Conservation (phyloP, 768 basidiomycete species). For the Xanthoconium stramineum region DNA sequence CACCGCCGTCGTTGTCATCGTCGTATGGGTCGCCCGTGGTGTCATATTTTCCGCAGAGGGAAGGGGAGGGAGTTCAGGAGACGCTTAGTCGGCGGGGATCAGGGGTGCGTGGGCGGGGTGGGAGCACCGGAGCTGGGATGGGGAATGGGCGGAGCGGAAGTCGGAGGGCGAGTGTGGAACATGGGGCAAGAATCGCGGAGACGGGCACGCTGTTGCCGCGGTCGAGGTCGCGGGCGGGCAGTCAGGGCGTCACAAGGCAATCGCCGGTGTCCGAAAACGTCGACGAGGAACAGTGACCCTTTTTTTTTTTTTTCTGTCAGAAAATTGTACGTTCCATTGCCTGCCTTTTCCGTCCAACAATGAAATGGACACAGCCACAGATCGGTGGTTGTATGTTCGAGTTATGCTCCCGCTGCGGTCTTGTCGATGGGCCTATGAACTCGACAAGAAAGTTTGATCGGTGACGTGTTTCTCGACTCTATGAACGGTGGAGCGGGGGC, state of each 20-base stretch:
- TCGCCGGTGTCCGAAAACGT: constrained; percentile 25
- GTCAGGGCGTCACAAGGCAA: constrained; percentile 38
- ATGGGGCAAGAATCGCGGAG: constrained; percentile 68
- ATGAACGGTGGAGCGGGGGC: background rate
- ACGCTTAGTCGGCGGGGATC: constrained; percentile 54
- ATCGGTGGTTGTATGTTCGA: background rate
- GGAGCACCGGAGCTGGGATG: constrained; percentile 15
- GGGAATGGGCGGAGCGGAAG: constrained; percentile 34
- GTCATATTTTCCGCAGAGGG: constrained; percentile 42
- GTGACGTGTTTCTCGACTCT: background rate
- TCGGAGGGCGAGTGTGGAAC: constrained; percentile 57
- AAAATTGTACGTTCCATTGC: background rate
- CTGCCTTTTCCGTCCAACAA: background rate
- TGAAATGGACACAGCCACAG: background rate
- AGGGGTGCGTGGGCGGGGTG: constrained; percentile 34
- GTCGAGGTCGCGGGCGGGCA: constrained; percentile 43
- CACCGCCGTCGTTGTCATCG: constrained; percentile 76
- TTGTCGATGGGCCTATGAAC: background rate
- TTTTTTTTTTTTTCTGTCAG: background rate
- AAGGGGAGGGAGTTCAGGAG: constrained; percentile 35
- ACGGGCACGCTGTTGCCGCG: constrained; percentile 48
- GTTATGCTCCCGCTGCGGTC: background rate
- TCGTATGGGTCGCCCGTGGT: constrained; percentile 71
- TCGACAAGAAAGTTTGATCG: background rate
- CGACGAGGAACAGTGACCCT: background rate